phyloP scores from a whole-genome alignment of 2,329 filamentous ascomycete species.

The Phialocephala subalpina region DNA sequence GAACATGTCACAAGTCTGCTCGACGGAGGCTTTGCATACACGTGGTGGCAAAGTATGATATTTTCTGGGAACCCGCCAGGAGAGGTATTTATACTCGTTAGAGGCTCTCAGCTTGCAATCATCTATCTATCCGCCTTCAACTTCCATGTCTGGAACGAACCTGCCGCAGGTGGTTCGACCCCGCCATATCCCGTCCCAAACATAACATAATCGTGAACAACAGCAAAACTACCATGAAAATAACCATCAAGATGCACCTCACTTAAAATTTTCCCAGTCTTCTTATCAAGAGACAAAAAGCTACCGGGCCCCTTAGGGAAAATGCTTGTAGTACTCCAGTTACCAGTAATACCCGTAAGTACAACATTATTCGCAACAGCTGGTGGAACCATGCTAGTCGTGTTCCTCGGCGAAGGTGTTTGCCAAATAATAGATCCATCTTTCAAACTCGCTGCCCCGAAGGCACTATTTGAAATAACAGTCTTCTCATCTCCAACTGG shows the following conservation, averaged over 20 bases:
- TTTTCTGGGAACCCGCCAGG: no score
- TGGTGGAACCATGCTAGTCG: neutral
- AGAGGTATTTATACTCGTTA: no score
- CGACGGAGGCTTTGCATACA: no score
- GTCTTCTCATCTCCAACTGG: neutral
- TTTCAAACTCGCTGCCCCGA: slow-evolving; percentile 8
- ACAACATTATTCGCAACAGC: neutral
- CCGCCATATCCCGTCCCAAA: neutral
- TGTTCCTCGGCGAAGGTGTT: neutral
- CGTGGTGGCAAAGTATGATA: no score
- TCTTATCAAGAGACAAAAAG: slow-evolving; percentile 9
- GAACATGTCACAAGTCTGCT: no score
- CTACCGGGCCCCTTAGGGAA: neutral
- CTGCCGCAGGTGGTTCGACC: neutral
- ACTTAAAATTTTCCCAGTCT: neutral
- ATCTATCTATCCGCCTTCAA: no score
- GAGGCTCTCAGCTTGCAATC: no score
- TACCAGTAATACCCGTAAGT: slow-evolving; percentile 1
- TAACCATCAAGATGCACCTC: neutral
- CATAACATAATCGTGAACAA: neutral
- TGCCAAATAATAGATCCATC: neutral
- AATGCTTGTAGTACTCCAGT: neutral
- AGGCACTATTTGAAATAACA: slow-evolving; percentile 6
- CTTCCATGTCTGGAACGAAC: neutral
- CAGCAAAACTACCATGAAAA: neutral